phyloP scores from a whole-genome alignment of 2,329 filamentous ascomycete species.

The Hymenoscyphus scutula region DNA sequence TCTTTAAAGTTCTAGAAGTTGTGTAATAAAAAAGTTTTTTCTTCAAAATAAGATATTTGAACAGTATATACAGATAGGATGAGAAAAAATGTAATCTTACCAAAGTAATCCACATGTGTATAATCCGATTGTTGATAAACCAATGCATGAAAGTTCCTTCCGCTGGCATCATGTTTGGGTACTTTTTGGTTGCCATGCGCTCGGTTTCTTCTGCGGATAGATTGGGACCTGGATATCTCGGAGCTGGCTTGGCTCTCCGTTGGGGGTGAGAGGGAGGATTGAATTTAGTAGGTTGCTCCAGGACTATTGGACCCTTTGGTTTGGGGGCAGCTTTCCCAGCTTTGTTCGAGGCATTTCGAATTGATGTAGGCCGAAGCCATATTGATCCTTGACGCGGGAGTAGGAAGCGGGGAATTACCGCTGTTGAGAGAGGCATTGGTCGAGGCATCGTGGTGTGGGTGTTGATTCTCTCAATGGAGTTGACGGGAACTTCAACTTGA shows the following conservation, averaged over 20 bases:
- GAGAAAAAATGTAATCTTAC: constrained; percentile 47
- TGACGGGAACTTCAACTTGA: not conserved
- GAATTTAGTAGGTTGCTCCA: constrained; percentile 87
- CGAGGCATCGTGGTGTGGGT: not conserved
- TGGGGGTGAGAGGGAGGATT: constrained; percentile 87
- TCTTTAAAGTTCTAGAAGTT: not conserved
- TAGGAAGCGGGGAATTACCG: constrained; percentile 63
- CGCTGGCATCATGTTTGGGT: constrained; percentile 87
- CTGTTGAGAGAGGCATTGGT: constrained; percentile 40
- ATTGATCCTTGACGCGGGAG: constrained; percentile 59
- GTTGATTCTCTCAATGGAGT: not conserved
- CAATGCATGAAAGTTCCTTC: constrained; percentile 78
- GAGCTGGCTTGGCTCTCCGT: constrained; percentile 56
- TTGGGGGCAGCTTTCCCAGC: constrained; percentile 19
- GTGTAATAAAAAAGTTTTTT: not conserved
- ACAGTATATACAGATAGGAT: not conserved
- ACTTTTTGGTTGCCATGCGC: constrained; percentile 67
- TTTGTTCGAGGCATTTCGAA: constrained; percentile 37
- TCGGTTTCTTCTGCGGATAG: constrained; percentile 63
- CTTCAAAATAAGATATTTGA: not conserved
- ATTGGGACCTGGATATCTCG: constrained; percentile 69
- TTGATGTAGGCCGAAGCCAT: constrained; percentile 42
- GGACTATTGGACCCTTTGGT: constrained; percentile 58
- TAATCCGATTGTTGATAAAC: constrained; percentile 72
- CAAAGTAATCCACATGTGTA: constrained; percentile 83